phyloP scores from a whole-genome alignment of 2,329 filamentous ascomycete species.

The Fusarium humuli region DNA sequence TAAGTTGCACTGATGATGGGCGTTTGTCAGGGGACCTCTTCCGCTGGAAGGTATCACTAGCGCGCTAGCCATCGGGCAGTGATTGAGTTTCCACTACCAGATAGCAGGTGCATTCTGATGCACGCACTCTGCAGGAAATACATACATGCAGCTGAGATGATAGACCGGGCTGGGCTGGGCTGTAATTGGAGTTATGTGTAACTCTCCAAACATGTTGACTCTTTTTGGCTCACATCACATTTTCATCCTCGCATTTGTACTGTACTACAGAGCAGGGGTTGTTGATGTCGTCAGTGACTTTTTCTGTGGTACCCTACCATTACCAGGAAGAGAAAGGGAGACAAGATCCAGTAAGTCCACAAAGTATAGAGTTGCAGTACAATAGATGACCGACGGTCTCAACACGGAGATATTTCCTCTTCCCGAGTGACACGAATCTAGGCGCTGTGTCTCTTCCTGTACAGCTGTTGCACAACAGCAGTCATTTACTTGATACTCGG shows the following conservation, averaged over 20 bases:
- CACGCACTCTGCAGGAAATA: constrained; percentile 33
- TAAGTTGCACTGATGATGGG: constrained; percentile 16
- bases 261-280: constrained; percentile 22
- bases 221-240: constrained; percentile 2
- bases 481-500: constrained; percentile 9
- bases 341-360: constrained; percentile 11
- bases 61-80: constrained; percentile 11
- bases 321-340: constrained; percentile 18
- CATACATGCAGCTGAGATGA: constrained; percentile 31
- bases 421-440: constrained; percentile 18
- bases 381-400: constrained; percentile 15
- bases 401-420: constrained; percentile 36
- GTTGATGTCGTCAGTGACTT: constrained; percentile 27
- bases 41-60: constrained; percentile 13
- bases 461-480: constrained; percentile 21
- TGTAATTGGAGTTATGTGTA: constrained; percentile 15
- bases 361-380: neutral
- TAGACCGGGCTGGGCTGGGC: neutral
- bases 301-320: constrained; percentile 16
- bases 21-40: constrained; percentile 21
- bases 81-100: constrained; percentile 32
- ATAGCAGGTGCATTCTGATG: constrained; percentile 1
- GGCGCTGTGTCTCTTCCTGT: constrained; percentile 10
- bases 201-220: constrained; percentile 13
- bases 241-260: neutral